A percentile compares a stretch with the other conserved stretches of the same genome.
phyloP scores from a whole-genome alignment of 805 yeast species.

The Kodamaea kaohsiungensis region DNA sequence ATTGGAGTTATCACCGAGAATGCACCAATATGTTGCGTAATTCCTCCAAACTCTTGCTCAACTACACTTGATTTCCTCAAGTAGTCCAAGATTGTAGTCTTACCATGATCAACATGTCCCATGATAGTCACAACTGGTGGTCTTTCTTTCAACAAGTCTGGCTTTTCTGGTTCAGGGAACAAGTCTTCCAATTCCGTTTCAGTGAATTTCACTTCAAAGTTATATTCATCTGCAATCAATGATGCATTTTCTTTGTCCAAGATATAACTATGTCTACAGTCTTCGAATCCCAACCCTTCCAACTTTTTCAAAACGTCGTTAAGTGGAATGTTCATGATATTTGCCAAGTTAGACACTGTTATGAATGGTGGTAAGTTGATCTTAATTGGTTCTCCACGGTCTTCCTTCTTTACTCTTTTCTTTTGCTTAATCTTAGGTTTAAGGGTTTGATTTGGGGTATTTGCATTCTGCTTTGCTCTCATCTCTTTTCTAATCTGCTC shows the following conservation, averaged over 20 bases:
- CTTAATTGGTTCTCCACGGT: slow-evolving; percentile 21
- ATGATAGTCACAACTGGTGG: slow-evolving; percentile 96
- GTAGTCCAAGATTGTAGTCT: slow-evolving; percentile 88
- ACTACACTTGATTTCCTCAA: slow-evolving; percentile 84
- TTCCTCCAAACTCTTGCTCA: slow-evolving; percentile 88
- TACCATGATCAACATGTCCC: slow-evolving; percentile 99
- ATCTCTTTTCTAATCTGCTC: slow-evolving; percentile 20
- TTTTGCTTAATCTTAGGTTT: slow-evolving; percentile 6
- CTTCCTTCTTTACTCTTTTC: slow-evolving; percentile 12
- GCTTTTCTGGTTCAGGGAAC: slow-evolving; percentile 50
- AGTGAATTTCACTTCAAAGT: slow-evolving; percentile 60
- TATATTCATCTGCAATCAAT: slow-evolving; percentile 86
- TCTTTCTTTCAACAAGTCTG: slow-evolving; percentile 55
- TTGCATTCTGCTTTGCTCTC: slow-evolving; percentile 16
- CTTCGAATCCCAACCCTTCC: slow-evolving; percentile 70
- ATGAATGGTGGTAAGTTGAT: slow-evolving; percentile 71
- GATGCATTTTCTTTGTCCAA: slow-evolving; percentile 84
- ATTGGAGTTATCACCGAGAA: slow-evolving; percentile 81
- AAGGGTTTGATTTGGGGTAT: not conserved
- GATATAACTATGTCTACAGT: slow-evolving; percentile 71
- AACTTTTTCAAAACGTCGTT: slow-evolving; percentile 59
- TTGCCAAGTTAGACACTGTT: slow-evolving; percentile 77
- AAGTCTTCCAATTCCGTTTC: slow-evolving; percentile 64
- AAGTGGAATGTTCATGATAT: slow-evolving; percentile 64
- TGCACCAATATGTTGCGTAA: slow-evolving; percentile 98